A percentile compares a stretch with the other conserved stretches of the same genome.
These are phyloP conservation scores for Macrotyloma uniflorum DNA, from an alignment of 306 rosid species.

Conservation along the genomic window DNA sequence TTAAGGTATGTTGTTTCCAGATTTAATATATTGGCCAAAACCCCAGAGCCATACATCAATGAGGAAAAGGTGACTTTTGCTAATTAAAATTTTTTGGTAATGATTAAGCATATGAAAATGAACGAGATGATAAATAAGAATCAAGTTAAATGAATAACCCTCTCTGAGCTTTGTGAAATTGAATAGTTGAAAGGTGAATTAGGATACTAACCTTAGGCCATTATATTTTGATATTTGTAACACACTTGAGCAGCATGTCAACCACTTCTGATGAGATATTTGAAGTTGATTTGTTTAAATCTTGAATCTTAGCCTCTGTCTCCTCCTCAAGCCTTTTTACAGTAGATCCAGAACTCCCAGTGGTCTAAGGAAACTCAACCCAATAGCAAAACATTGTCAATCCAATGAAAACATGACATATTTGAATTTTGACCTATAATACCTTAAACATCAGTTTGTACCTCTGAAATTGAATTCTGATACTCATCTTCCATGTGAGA, in stretches of 20 bases:
- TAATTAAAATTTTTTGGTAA: not conserved
- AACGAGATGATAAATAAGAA: not conserved
- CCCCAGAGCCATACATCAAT: not conserved
- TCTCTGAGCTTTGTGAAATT: not conserved
- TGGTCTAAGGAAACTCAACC: conserved; percentile 46
- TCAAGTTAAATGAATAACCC: not conserved
- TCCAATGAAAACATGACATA: conserved; percentile 9
- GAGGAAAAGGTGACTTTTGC: not conserved
- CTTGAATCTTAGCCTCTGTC: conserved; percentile 58
- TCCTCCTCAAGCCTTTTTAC: conserved; percentile 74
- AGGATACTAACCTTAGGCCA: conserved; percentile 33
- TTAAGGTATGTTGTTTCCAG: not conserved
- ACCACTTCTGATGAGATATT: conserved; percentile 55
- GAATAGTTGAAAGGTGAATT: conserved; percentile 30
- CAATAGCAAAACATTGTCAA: not conserved
- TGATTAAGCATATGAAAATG: not conserved
- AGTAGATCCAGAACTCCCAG: conserved; percentile 63
- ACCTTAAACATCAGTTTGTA: conserved; percentile 13
- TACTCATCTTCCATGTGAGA: conserved; percentile 68
- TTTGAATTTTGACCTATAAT: not conserved
- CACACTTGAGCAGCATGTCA: conserved; percentile 64
- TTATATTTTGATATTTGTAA: conserved; percentile 56
- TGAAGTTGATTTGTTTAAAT: conserved; percentile 54
- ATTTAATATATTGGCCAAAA: not conserved
- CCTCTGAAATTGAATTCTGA: conserved; percentile 69